Conservation (phyloP, 2,329 filamentous ascomycete genomes). For the Aspergillaceae sp. region DNA sequence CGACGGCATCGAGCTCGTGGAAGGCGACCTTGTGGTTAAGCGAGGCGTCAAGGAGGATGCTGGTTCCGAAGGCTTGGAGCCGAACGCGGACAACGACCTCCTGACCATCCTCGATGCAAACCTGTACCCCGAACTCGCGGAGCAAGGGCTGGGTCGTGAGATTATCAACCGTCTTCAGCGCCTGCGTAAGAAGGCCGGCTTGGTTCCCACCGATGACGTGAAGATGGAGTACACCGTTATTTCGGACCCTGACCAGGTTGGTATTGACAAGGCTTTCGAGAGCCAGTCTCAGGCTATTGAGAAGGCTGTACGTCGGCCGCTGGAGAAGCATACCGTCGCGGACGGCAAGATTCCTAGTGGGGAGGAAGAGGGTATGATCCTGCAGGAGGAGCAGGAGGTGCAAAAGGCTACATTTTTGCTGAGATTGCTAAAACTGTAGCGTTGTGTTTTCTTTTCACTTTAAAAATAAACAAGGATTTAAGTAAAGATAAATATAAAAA, state of each 20-base stretch:
- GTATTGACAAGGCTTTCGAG: conserved; percentile 61
- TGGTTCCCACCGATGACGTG: conserved; percentile 87
- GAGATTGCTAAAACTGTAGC: conserved; percentile 63
- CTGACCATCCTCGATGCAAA: conserved; percentile 82
- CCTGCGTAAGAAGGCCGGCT: conserved; percentile 83
- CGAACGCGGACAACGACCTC: conserved; percentile 81
- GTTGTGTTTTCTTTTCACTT: conserved; percentile 1
- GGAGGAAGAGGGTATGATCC: conserved; percentile 55
- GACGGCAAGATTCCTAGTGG: conserved; percentile 49
- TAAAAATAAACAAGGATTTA: no score
- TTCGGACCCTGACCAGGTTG: conserved; percentile 67
- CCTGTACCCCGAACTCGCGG: conserved; percentile 72
- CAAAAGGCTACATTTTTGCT: conserved; percentile 74
- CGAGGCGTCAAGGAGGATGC: conserved; percentile 67
- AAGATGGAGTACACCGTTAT: conserved; percentile 87
- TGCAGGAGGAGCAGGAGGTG: conserved; percentile 77
- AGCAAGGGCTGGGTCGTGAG: conserved; percentile 83
- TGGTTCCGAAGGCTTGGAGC: conserved; percentile 65
- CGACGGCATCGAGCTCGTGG: conserved; percentile 73
- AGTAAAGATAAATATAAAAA: no score
- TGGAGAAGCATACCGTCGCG: conserved; percentile 59
- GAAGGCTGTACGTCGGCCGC: conserved; percentile 66
- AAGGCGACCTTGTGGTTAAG: conserved; percentile 75
- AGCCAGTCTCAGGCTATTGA: conserved; percentile 61
- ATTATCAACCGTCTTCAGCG: conserved; percentile 89